Evolutionary conservation across 2,329 filamentous ascomycete species (phyloP).

Genomic region (Neonectria magnoliae): DNA sequence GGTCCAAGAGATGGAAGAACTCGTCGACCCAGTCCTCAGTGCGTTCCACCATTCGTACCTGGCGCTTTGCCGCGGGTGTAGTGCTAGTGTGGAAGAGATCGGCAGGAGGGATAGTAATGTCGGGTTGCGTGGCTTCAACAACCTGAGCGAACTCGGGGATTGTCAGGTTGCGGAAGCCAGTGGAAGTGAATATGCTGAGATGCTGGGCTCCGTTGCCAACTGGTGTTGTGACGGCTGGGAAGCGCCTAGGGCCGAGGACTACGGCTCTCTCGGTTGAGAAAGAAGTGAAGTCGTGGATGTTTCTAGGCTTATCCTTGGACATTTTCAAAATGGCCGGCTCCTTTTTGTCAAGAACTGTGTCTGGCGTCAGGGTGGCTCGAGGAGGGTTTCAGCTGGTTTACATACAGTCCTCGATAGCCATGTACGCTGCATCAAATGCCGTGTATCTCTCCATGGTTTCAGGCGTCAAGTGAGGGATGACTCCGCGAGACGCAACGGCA

Average conservation of each 20-base stretch:
- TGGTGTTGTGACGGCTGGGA: slow-evolving; percentile 78
- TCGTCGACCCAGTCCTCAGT: slow-evolving; percentile 84
- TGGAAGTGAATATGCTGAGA: slow-evolving; percentile 84
- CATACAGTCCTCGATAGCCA: slow-evolving; percentile 94
- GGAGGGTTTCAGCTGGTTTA: slow-evolving; percentile 12
- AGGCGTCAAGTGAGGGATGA: slow-evolving; percentile 87
- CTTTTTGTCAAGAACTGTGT: slow-evolving; percentile 65
- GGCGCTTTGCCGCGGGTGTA: slow-evolving; percentile 74
- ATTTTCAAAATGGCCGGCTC: slow-evolving; percentile 61
- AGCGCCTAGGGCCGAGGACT: slow-evolving; percentile 80
- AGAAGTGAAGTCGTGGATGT: slow-evolving; percentile 80
- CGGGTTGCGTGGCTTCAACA: slow-evolving; percentile 74
- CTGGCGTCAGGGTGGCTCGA: slow-evolving; percentile 10
- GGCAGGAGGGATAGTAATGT: slow-evolving; percentile 81
- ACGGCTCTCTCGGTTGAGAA: slow-evolving; percentile 73
- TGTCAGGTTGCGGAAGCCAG: slow-evolving; percentile 80
- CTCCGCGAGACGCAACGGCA: slow-evolving; percentile 82
- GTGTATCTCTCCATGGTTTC: slow-evolving; percentile 78
- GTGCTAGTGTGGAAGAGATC: slow-evolving; percentile 68
- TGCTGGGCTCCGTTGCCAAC: slow-evolving; percentile 75
- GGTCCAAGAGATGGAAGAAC: slow-evolving; percentile 60
- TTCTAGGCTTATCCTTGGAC: slow-evolving; percentile 56
- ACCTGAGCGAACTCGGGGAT: slow-evolving; percentile 75
- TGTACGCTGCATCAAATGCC: slow-evolving; percentile 75
- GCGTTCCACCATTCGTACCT: slow-evolving; percentile 84